phyloP scores from a whole-genome alignment of 768 basidiomycete species.

The Agaricus blazei region DNA sequence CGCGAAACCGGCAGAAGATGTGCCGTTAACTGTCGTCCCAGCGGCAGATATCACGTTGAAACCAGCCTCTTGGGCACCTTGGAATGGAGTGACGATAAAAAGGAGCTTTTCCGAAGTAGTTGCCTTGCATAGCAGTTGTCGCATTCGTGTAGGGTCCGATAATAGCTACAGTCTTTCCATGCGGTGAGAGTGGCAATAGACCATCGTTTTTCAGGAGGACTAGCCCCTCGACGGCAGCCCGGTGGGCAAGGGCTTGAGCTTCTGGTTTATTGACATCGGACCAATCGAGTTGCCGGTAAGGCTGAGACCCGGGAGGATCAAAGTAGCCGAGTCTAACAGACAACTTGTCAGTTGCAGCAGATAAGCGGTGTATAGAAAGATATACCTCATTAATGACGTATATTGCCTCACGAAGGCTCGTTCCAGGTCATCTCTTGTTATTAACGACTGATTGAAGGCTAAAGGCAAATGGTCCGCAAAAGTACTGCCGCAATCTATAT shows the following conservation, averaged over 20 bases:
- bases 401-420: conserved; percentile 41
- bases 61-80: conserved; percentile 41
- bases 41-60: conserved; percentile 36
- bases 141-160: conserved; percentile 59
- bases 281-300: conserved; percentile 46
- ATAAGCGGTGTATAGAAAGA: not conserved
- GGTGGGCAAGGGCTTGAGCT: conserved; percentile 44
- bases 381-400: conserved; percentile 46
- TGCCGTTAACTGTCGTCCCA: conserved; percentile 37
- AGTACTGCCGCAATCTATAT: conserved; percentile 49
- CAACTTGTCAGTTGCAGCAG: not conserved
- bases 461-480: conserved; percentile 39
- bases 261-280: conserved; percentile 40
- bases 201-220: conserved; percentile 65
- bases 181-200: conserved; percentile 43
- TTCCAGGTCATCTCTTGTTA: conserved; percentile 39
- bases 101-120: conserved; percentile 49
- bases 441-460: conserved; percentile 43
- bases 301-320: conserved; percentile 43
- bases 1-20: conserved; percentile 39
- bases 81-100: conserved; percentile 51
- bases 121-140: conserved; percentile 54
- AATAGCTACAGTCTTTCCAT: conserved; percentile 45
- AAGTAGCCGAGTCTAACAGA: conserved; percentile 48
- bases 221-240: conserved; percentile 48